A percentile compares a stretch with the other conserved stretches of the same genome.
Evolutionary conservation across 257 asterid genomes (phyloP).

Genomic region (Lantana camara): DNA sequence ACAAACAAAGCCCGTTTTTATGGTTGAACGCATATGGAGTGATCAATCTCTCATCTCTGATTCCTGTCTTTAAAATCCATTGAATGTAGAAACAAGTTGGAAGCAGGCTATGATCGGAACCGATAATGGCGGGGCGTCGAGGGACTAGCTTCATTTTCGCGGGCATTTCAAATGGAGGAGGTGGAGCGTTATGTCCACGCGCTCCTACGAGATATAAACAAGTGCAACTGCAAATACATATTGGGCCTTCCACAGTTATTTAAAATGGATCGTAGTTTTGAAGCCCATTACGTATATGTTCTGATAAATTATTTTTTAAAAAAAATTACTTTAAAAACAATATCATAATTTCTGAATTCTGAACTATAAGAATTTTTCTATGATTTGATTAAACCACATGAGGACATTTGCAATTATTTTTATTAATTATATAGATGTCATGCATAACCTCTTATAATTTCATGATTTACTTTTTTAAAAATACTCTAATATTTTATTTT

Average conservation of each 20-base stretch:
- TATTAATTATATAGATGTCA: too few species aligned
- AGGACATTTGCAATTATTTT: too few species aligned
- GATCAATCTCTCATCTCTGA: conserved; percentile 9
- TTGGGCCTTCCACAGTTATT: neutral
- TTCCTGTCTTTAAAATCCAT: conserved; percentile 2
- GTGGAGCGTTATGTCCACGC: conserved; percentile 22
- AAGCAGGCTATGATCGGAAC: conserved; percentile 16
- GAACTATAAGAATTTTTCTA: too few species aligned
- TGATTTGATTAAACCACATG: too few species aligned
- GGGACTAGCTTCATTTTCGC: conserved; percentile 25
- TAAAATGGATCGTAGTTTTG: neutral
- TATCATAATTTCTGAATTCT: too few species aligned
- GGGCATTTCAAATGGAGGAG: conserved; percentile 22
- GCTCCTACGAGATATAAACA: neutral
- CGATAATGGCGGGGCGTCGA: conserved; percentile 55
- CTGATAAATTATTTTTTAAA: too few species aligned
- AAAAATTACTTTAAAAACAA: too few species aligned
- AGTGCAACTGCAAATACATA: neutral
- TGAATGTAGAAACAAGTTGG: conserved; percentile 4
- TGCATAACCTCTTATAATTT: too few species aligned
- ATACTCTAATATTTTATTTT: too few species aligned
- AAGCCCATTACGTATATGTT: too few species aligned
- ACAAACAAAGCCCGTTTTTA: conserved; percentile 32
- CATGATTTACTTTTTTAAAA: too few species aligned
- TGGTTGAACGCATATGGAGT: conserved; percentile 5